These are phyloP conservation scores for Cupressus sempervirens DNA, from an alignment of 75 land plant genomes.

Conservation along the genomic window DNA sequence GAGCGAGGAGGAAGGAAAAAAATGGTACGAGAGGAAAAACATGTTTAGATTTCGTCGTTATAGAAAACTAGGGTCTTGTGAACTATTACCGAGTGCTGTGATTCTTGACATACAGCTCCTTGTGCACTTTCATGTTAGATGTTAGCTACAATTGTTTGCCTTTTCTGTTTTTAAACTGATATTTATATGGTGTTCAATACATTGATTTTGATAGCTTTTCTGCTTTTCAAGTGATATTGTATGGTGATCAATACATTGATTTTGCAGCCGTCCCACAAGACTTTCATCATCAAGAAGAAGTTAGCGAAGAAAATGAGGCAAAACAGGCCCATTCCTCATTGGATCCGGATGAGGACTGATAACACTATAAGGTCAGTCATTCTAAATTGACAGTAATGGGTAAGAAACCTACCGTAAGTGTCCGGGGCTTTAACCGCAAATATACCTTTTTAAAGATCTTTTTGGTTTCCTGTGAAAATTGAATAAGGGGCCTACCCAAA, in stretches of 20 bases:
- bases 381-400: background rate
- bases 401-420: background rate
- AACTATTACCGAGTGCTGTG: too few relatives aligned
- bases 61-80: too few relatives aligned
- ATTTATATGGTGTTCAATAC: conserved; percentile 15
- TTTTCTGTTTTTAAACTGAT: conserved; percentile 8
- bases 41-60: too few relatives aligned
- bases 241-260: background rate
- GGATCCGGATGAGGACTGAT: conserved; percentile 58
- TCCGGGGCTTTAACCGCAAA: too few relatives aligned
- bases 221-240: conserved; percentile 19
- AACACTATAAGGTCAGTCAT: conserved; percentile 42
- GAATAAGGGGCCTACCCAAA: too few relatives aligned
- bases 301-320: conserved; percentile 54
- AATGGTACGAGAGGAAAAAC: too few relatives aligned
- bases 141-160: too few relatives aligned
- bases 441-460: too few relatives aligned
- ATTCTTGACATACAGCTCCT: too few relatives aligned
- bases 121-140: too few relatives aligned
- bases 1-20: too few relatives aligned
- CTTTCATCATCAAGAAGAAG: conserved; percentile 55
- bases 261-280: conserved; percentile 58
- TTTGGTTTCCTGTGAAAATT: too few relatives aligned
- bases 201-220: conserved; percentile 4
- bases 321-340: conserved; percentile 57